These are phyloP conservation scores for Blumeria hordei DNA, from an alignment of 2,329 filamentous ascomycete genomes.

Conservation along the genomic window DNA sequence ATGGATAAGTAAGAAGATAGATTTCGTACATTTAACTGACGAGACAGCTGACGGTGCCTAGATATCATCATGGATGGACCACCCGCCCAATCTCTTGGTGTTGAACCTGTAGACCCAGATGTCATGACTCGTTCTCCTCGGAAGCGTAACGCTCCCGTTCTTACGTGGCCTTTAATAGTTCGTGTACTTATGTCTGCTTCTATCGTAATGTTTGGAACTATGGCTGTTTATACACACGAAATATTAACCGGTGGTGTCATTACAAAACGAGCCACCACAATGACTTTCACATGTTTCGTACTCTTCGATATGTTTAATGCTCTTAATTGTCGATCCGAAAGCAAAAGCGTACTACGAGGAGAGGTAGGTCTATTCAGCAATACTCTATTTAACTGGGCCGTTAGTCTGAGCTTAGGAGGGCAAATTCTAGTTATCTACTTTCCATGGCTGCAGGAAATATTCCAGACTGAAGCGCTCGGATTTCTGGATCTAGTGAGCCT, in stretches of 20 bases:
- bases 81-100: constrained; percentile 85
- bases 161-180: constrained; percentile 61
- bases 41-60: constrained; percentile 17
- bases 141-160: constrained; percentile 63
- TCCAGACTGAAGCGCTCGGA: constrained; percentile 75
- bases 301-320: constrained; percentile 99
- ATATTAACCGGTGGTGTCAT: constrained; percentile 67
- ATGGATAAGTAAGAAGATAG: constrained; percentile 67
- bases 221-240: constrained; percentile 75
- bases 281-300: constrained; percentile 98
- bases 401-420: constrained; percentile 59
- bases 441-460: constrained; percentile 76
- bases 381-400: constrained; percentile 89
- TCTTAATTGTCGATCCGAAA: constrained; percentile 72
- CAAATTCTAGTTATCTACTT: constrained; percentile 87
- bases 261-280: constrained; percentile 84
- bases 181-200: constrained; percentile 70
- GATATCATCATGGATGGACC: constrained; percentile 99
- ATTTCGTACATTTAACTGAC: not conserved
- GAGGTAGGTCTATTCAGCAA: constrained; percentile 70
- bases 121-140: constrained; percentile 85
- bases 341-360: constrained; percentile 67
- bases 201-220: constrained; percentile 81
- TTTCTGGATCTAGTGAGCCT: constrained; percentile 52
- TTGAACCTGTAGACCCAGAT: constrained; percentile 80